Percentiles rank a stretch among this genome's conserved stretches.
Conservation (phyloP, 495 filamentous ascomycete genomes). For the Podospora pseudopauciseta region DNA sequence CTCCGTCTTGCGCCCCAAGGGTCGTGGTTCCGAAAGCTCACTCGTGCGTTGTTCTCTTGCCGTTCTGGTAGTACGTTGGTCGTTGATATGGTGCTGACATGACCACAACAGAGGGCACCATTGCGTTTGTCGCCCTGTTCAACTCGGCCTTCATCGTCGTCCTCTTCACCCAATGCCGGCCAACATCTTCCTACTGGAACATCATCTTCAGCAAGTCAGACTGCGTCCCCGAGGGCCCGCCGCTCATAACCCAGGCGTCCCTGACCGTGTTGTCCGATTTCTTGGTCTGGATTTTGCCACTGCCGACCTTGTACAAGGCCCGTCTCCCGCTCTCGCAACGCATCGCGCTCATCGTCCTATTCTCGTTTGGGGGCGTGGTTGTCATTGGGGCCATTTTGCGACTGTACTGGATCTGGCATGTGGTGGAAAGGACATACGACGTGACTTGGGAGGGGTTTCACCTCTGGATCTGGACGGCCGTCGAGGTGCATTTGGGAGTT, state of each 20-base stretch:
- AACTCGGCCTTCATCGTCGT: constrained; percentile 30
- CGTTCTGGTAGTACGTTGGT: neutral
- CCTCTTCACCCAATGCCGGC: constrained; percentile 37
- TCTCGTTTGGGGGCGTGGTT: constrained; percentile 27
- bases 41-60: constrained; percentile 15
- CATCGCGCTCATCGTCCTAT: constrained; percentile 26
- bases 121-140: constrained; percentile 24
- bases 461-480: constrained; percentile 40
- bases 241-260: constrained; percentile 23
- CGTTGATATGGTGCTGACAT: constrained; percentile 5
- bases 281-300: constrained; percentile 41
- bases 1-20: constrained; percentile 45
- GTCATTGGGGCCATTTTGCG: constrained; percentile 23
- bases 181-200: constrained; percentile 38
- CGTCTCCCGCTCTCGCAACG: constrained; percentile 26
- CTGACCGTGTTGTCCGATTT: constrained; percentile 40
- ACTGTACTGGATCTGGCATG: constrained; percentile 28
- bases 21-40: constrained; percentile 37
- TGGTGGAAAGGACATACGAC: constrained; percentile 32
- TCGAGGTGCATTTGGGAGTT: constrained; percentile 42
- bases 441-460: constrained; percentile 40
- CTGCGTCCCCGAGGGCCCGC: constrained; percentile 30
- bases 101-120: constrained; percentile 3
- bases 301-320: constrained; percentile 34
- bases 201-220: constrained; percentile 11